Percentiles rank a stretch among this genome's conserved stretches.
These are phyloP conservation scores for Coprinopsis sp. DNA, from an alignment of 768 basidiomycete genomes.

Conservation along the genomic window DNA sequence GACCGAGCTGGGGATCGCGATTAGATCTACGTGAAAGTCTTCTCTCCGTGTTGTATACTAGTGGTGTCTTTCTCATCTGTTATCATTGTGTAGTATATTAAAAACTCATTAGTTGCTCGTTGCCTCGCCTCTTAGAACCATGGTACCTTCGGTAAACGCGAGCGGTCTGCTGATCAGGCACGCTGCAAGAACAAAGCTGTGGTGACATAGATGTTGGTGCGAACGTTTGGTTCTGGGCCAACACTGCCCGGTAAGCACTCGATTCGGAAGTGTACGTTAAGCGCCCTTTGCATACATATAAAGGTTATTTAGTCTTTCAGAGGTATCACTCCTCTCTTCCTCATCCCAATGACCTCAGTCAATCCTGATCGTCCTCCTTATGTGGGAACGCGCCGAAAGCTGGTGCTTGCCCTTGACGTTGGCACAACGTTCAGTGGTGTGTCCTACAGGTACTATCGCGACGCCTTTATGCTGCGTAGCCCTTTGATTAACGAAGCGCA, in stretches of 20 bases:
- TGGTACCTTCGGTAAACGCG: too few relatives aligned
- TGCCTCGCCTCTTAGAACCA: too few relatives aligned
- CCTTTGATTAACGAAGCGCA: neutral
- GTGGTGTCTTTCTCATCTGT: neutral
- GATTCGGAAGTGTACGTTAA: too few relatives aligned
- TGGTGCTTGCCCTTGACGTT: slow-evolving; percentile 38
- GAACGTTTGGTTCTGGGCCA: too few relatives aligned
- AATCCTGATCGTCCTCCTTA: slow-evolving; percentile 12
- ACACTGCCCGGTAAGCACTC: too few relatives aligned
- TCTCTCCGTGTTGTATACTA: slow-evolving; percentile 8
- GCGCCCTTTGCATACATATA: too few relatives aligned
- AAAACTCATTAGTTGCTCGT: neutral
- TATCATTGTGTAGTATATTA: slow-evolving; percentile 2
- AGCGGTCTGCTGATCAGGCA: too few relatives aligned
- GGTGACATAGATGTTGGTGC: too few relatives aligned
- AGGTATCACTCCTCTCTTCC: neutral
- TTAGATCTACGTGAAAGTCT: slow-evolving; percentile 15
- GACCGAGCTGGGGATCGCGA: slow-evolving; percentile 50
- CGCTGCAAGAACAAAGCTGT: too few relatives aligned
- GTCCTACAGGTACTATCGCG: slow-evolving; percentile 27
- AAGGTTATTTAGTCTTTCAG: neutral
- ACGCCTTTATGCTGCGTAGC: neutral
- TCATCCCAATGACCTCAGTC: slow-evolving; percentile 1
- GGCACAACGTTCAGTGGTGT: slow-evolving; percentile 40
- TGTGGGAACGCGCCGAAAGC: slow-evolving; percentile 22